phyloP scores from a whole-genome alignment of 805 yeast genomes.

The Ogataea trehalophila region DNA sequence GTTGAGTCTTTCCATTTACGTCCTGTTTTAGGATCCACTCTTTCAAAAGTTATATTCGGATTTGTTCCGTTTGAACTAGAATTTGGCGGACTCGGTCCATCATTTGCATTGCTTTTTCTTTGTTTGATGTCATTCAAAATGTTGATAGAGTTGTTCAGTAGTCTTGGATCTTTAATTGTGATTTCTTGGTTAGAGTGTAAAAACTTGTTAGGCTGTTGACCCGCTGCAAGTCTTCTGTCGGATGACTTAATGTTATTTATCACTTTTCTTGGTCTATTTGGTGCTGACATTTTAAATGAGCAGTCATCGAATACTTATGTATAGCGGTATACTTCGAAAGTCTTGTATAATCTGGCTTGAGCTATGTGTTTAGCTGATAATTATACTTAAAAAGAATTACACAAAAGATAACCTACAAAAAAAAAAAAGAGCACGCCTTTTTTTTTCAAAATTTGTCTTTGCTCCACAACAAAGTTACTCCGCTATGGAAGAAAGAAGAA shows the following conservation, averaged over 20 bases:
- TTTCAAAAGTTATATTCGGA: slow-evolving; percentile 31
- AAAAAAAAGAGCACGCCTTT: too few relatives aligned
- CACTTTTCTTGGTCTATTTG: slow-evolving; percentile 2
- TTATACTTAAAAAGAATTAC: too few relatives aligned
- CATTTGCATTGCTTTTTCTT: not conserved
- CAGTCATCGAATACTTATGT: not conserved
- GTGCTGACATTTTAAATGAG: not conserved
- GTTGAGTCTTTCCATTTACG: slow-evolving; percentile 43
- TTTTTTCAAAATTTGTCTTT: too few relatives aligned
- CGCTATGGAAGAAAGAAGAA: too few relatives aligned
- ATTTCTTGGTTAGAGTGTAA: slow-evolving; percentile 30
- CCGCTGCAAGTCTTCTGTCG: slow-evolving; percentile 52
- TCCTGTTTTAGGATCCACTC: slow-evolving; percentile 39
- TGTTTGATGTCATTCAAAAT: slow-evolving; percentile 15
- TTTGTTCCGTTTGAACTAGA: too few relatives aligned
- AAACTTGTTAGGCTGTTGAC: slow-evolving; percentile 42
- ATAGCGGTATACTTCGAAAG: not conserved
- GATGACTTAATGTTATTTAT: slow-evolving; percentile 35
- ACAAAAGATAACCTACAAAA: too few relatives aligned
- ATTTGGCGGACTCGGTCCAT: not conserved
- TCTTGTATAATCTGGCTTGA: too few relatives aligned
- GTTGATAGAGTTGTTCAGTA: slow-evolving; percentile 13
- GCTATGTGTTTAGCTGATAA: too few relatives aligned
- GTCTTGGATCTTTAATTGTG: slow-evolving; percentile 10
- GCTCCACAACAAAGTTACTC: too few relatives aligned